Evolutionary conservation across 768 basidiomycete species (phyloP).

Genomic region (Sutorius australiensis): DNA sequence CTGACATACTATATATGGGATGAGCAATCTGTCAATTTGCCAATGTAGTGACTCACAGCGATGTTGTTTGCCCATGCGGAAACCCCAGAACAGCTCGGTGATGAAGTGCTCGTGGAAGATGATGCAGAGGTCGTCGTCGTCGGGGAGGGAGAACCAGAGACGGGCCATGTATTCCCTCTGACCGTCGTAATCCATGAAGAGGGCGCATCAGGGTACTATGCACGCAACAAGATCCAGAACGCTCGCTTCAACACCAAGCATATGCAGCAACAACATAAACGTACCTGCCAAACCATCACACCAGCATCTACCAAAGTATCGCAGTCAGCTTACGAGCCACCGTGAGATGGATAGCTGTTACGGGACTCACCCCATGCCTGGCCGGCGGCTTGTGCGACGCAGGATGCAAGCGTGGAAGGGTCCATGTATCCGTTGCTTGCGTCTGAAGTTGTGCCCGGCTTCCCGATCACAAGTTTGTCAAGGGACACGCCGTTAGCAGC

Average conservation of each 20-base stretch:
- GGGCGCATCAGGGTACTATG: too few species aligned
- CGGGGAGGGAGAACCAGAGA: too few species aligned
- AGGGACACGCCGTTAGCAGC: slow-evolving; percentile 52
- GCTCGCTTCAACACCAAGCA: too few species aligned
- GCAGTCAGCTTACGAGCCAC: not conserved
- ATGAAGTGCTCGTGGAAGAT: too few species aligned
- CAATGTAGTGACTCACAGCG: too few species aligned
- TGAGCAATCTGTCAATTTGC: too few species aligned
- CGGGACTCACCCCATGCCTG: not conserved
- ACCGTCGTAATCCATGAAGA: too few species aligned
- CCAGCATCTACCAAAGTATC: slow-evolving; percentile 20
- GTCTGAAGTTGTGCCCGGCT: slow-evolving; percentile 50
- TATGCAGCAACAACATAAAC: not conserved
- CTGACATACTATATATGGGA: slow-evolving; percentile 9
- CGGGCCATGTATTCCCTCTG: too few species aligned
- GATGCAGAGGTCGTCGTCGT: too few species aligned
- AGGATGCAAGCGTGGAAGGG: slow-evolving; percentile 50
- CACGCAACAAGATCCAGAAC: too few species aligned
- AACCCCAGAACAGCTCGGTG: too few species aligned
- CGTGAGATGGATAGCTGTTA: not conserved
- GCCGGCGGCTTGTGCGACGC: slow-evolving; percentile 48
- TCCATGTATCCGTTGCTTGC: slow-evolving; percentile 56
- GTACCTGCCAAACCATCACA: slow-evolving; percentile 19
- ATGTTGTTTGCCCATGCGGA: too few species aligned
- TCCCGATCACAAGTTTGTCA: slow-evolving; percentile 70